phyloP scores from a whole-genome alignment of 1,284 basidiomycete species.

The Vanrija humicola region DNA sequence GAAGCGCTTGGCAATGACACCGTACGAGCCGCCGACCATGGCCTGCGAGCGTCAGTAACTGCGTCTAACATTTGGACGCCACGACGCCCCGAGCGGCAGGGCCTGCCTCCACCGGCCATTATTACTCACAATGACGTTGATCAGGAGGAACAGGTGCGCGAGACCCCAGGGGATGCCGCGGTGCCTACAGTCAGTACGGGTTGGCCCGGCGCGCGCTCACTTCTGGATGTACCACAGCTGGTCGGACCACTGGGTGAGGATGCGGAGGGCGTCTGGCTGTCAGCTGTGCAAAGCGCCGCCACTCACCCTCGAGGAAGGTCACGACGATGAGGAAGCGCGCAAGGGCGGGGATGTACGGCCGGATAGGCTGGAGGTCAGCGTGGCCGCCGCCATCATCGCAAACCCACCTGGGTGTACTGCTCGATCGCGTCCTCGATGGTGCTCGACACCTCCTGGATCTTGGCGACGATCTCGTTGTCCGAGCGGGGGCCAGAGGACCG shows the following conservation, averaged over 20 bases:
- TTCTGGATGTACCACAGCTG: constrained; percentile 95
- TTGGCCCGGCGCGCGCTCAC: constrained; percentile 53
- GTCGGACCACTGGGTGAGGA: constrained; percentile 90
- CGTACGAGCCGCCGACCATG: constrained; percentile 83
- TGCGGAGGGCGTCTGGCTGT: constrained; percentile 69
- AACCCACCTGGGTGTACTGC: constrained; percentile 68
- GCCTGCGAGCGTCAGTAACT: constrained; percentile 54
- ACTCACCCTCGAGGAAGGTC: constrained; percentile 82
- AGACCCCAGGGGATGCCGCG: constrained; percentile 92
- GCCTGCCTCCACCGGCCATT: not conserved
- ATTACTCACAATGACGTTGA: constrained; percentile 82
- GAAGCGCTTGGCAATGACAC: constrained; percentile 82
- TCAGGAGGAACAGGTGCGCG: constrained; percentile 83
- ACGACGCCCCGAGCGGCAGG: no score
- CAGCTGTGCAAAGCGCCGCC: constrained; percentile 1
- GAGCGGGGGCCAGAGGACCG: constrained; percentile 3
- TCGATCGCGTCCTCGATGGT: constrained; percentile 90
- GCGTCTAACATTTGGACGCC: not conserved
- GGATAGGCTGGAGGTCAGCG: constrained; percentile 59
- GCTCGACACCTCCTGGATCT: constrained; percentile 70
- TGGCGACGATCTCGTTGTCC: constrained; percentile 74
- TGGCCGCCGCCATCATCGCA: not conserved
- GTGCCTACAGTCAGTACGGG: constrained; percentile 57
- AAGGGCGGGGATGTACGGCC: constrained; percentile 89
- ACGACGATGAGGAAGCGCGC: constrained; percentile 97